Evolutionary conservation across 1,139 yeast genomes (phyloP), one percentile per base, ranked within the genome.

Genomic region (Sugiyamaella paludigena): DNA sequence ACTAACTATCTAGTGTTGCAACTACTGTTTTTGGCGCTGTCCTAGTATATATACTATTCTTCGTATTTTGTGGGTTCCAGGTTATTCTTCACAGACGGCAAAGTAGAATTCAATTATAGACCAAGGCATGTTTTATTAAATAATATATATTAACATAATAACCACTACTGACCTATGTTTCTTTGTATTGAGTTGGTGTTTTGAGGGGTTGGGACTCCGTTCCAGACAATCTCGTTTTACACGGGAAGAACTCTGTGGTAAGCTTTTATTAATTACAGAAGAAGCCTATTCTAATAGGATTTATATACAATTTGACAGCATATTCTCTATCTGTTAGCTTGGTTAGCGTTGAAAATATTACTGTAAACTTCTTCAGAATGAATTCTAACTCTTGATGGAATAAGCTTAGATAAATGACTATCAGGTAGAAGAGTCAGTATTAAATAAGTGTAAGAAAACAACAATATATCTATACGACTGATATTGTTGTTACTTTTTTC

Each of bases 21-120:
- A 79, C 80, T 55, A 92, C 98, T 2, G 83, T 92, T 15, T 86
- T 85, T 68, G 84, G 91, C 41, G 97, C 98, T 24, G 97, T 91
- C 6, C 68, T 85, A 54, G 92, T 92, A 10, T 92, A 92, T 67
- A 70, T 83, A 50, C 77, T 75, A 39, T 88, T 89, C 75, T 84
- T 91, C 63, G 74, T 82, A 29, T 91, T 89, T 72, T 92, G 98
- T 69, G 97, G 97, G 2, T 81, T 81, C 60, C 97, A 92, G 68
- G 81, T 88, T 38, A 66, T 74, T 52, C 67, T 84, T 57, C 80
- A 82, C 59, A 77, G 74, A 61, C 79, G 83, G 66, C 83, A 83
- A 59, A 72, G 73, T 55, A 71, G 86, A 59, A 84, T 84, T 49
- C 75, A 72, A 51, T 62, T 76, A 47, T 69, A 61, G 43, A 37